Conservation (phyloP, 2,329 filamentous ascomycete genomes). For the Ambrosiella xylebori region DNA sequence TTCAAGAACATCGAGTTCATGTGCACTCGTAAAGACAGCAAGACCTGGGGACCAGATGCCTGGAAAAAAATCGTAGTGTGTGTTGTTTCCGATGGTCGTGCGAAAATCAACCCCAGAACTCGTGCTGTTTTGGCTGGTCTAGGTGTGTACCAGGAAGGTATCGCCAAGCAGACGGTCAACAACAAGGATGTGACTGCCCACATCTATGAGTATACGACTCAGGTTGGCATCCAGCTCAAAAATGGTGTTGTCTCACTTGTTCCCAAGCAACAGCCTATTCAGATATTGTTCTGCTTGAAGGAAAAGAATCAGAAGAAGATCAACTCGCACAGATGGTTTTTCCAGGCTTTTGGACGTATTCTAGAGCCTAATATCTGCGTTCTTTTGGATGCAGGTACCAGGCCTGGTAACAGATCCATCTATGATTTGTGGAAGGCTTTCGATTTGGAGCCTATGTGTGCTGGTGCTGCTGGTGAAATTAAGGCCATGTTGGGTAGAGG, state of each 20-base stretch:
- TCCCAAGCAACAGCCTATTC: slow-evolving; percentile 74
- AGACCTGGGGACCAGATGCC: slow-evolving; percentile 90
- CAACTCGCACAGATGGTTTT: slow-evolving; percentile 98
- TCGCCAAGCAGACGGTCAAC: slow-evolving; percentile 97
- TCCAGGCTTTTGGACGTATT: slow-evolving; percentile 85
- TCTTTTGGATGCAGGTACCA: slow-evolving; percentile 86
- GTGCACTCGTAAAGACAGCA: slow-evolving; percentile 76
- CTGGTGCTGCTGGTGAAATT: slow-evolving; percentile 93
- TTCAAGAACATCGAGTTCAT: slow-evolving; percentile 98
- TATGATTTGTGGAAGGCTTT: slow-evolving; percentile 99
- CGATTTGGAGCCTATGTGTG: slow-evolving; percentile 93
- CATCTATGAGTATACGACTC: slow-evolving; percentile 91
- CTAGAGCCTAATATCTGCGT: slow-evolving; percentile 94
- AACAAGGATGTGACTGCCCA: slow-evolving; percentile 88
- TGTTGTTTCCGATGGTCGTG: slow-evolving; percentile 84
- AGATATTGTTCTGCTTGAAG: slow-evolving; percentile 95
- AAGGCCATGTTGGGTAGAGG: slow-evolving; percentile 84
- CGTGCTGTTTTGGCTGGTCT: slow-evolving; percentile 89
- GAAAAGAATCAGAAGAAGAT: slow-evolving; percentile 99
- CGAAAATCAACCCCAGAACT: slow-evolving; percentile 77
- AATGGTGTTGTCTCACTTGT: slow-evolving; percentile 75
- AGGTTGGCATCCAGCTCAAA: slow-evolving; percentile 76
- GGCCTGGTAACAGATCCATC: slow-evolving; percentile 82
- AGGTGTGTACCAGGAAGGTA: slow-evolving; percentile 95
- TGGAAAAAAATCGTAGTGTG: slow-evolving; percentile 99